Conservation (phyloP, 208 protist genomes). For the Leishmania gerbilli region DNA sequence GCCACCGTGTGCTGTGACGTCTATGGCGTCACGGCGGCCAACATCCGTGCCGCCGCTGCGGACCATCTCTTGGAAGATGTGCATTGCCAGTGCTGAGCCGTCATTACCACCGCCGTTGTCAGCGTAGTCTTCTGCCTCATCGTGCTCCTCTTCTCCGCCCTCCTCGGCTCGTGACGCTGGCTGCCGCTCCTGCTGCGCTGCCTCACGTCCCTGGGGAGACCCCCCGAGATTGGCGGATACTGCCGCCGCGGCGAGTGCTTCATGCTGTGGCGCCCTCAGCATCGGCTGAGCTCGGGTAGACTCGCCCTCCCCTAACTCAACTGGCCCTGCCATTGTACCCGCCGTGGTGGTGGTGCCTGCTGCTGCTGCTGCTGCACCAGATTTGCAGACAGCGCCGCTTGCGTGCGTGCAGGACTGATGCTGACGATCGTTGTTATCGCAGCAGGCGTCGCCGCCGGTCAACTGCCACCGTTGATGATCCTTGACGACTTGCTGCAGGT, state of each 20-base stretch:
- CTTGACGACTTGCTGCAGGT: constrained; percentile 48
- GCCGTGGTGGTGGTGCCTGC: neutral
- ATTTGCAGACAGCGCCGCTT: neutral
- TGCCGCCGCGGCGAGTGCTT: constrained; percentile 22
- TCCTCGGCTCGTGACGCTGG: neutral
- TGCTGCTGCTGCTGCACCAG: neutral
- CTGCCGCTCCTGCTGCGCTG: neutral
- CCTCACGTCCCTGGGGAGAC: neutral
- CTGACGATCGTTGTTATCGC: constrained; percentile 13
- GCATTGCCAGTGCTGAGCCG: constrained; percentile 12
- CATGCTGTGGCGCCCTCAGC: constrained; percentile 31
- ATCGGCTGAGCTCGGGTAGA: constrained; percentile 3
- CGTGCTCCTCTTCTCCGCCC: neutral
- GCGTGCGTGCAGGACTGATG: neutral
- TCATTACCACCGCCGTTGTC: neutral
- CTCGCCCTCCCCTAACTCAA: constrained; percentile 17
- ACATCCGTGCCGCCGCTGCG: constrained; percentile 32
- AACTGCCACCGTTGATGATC: constrained; percentile 54
- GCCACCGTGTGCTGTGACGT: neutral
- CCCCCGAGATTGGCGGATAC: neutral
- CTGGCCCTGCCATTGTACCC: neutral
- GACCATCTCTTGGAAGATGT: constrained; percentile 46
- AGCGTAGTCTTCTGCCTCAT: neutral
- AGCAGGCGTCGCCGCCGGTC: constrained; percentile 16
- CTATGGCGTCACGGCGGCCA: neutral